Evolutionary conservation across 2,329 filamentous ascomycete species (phyloP).

Genomic region (Dichotomopilus funicola): DNA sequence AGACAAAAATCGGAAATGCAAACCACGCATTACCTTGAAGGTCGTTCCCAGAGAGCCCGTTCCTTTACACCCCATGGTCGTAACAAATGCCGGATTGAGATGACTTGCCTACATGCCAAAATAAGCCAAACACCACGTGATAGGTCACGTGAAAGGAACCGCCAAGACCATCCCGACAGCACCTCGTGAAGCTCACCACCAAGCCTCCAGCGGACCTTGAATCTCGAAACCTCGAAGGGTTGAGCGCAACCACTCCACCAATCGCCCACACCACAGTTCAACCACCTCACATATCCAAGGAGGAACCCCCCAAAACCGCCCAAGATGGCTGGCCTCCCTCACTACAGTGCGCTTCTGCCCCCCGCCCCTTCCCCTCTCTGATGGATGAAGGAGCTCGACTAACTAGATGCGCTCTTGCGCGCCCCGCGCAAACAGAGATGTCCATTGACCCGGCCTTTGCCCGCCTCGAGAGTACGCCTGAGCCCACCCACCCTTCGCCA

Average conservation of each 20-base stretch:
- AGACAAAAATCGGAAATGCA: no score
- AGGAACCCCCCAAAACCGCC: background rate
- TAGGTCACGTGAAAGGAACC: slow-evolving; percentile 3
- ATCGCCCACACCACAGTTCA: background rate
- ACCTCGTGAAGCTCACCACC: slow-evolving; percentile 8
- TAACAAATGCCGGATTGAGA: no score
- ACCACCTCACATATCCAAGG: background rate
- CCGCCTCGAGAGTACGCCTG: slow-evolving; percentile 38
- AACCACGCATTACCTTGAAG: no score
- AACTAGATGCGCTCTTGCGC: slow-evolving; percentile 18
- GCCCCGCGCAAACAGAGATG: slow-evolving; percentile 32
- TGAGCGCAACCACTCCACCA: slow-evolving; percentile 7
- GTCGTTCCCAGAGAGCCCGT: no score
- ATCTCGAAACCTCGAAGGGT: background rate
- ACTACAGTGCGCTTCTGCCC: slow-evolving; percentile 33
- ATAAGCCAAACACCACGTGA: no score
- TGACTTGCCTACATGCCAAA: no score
- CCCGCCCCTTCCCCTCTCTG: slow-evolving; percentile 2
- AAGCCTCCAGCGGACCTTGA: background rate
- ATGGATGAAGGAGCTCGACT: slow-evolving; percentile 17
- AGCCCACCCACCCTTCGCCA: slow-evolving; percentile 11
- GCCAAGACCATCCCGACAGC: background rate
- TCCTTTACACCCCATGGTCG: no score
- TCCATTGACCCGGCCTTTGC: slow-evolving; percentile 42
- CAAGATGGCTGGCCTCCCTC: slow-evolving; percentile 38